Conservation (phyloP, 2,329 filamentous ascomycete species). For the Hypoxylon sp. region DNA sequence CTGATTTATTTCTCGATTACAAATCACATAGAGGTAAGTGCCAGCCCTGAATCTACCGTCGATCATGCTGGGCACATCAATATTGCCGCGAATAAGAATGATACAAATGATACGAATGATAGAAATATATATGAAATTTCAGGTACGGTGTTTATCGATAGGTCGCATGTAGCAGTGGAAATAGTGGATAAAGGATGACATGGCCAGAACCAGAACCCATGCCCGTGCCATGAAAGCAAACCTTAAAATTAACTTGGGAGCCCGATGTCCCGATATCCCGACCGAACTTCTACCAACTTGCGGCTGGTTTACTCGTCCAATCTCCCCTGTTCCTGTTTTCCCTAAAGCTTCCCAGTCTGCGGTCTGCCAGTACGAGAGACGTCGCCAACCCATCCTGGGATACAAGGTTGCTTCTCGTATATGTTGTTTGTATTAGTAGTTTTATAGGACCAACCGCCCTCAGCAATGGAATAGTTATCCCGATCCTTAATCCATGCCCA, state of each 20-base stretch:
- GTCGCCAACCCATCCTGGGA: conserved; percentile 13
- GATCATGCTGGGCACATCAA: not conserved
- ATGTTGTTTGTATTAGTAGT: conserved; percentile 35
- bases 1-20: too few species aligned
- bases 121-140: conserved; percentile 7
- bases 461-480: conserved; percentile 38
- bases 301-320: conserved; percentile 16
- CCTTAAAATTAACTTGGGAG: conserved; percentile 34
- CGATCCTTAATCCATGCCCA: conserved; percentile 10
- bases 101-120: not conserved
- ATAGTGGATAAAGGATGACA: conserved; percentile 32
- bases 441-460: conserved; percentile 12
- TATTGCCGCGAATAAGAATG: conserved; percentile 2
- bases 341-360: not conserved
- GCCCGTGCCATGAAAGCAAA: conserved; percentile 13
- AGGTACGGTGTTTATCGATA: conserved; percentile 22
- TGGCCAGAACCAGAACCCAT: not conserved
- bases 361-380: conserved; percentile 15
- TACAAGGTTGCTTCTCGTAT: conserved; percentile 18
- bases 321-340: conserved; percentile 14
- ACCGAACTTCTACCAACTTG: conserved; percentile 29
- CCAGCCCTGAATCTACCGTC: not conserved
- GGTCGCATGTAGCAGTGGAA: not conserved
- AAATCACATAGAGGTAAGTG: too few species aligned
- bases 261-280: conserved; percentile 31